Evolutionary conservation across 371 early-diverging fungal species (phyloP), one percentile per base, ranked within the genome.

Genomic region (Mycotypha africana): DNA sequence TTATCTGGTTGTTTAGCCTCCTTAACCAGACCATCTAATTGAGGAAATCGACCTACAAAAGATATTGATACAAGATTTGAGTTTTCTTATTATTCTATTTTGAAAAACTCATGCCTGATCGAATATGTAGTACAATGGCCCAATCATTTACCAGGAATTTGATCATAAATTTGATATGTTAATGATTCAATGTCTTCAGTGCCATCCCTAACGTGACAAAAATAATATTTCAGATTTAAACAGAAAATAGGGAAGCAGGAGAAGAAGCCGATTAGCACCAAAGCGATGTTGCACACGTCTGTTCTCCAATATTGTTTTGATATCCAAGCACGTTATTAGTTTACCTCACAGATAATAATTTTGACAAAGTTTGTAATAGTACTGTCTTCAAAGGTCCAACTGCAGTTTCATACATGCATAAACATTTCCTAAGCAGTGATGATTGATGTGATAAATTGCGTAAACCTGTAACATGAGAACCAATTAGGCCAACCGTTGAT

Each of bases 301-400:
- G n/a, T n/a, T n/a, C n/a, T n/a, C n/a, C n/a, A n/a, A n/a, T 28
- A 12, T n/a, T 30, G 24, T 16, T 20, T 19, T 24, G 21, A 20
- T 19, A 31, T 25, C 4, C 9, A 12, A 38, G 12, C 38, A 25
- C 28, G 6, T 38, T 3, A 20, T 38, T 10, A 28, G 7, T 41
- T 47, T 63, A 74, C 74, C 53, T 63, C n/a, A 63, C 65, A 31
- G 56, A 55, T 15, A 76, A 25, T 34, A 70, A 35, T 39, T 70
- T 67, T 12, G 77, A 68, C 16, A 76, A 38, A 21, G 58, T 63
- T 49, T 63, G 67, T 20, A 76, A 45, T 33, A 46, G 59, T 10
- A 53, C 64, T 2, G 53, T 47, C 37, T 71, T 76, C 0, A 61
- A 42, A 37, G 61, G 53, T 4, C 77, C 67, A 2, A 57, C 36